These are phyloP conservation scores for Vickermania ingenoplastis DNA, from an alignment of 208 protist genomes.

Conservation along the genomic window DNA sequence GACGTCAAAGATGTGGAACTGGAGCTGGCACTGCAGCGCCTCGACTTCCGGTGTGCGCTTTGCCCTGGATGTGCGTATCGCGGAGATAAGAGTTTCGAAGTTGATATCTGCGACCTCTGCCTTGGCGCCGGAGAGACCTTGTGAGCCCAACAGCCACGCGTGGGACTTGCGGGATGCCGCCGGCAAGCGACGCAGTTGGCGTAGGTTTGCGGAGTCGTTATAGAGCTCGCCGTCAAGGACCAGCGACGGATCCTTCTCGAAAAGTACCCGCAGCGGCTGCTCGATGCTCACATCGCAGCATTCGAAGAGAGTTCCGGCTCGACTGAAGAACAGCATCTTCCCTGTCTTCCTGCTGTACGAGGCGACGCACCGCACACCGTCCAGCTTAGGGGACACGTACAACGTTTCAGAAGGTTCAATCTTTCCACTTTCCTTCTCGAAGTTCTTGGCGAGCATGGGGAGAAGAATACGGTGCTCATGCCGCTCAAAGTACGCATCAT, in stretches of 20 bases:
- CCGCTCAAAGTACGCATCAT: constrained; percentile 46
- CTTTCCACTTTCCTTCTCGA: constrained; percentile 41
- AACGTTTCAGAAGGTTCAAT: constrained; percentile 43
- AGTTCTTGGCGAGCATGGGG: constrained; percentile 85
- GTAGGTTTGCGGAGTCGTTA: constrained; percentile 47
- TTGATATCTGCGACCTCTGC: constrained; percentile 20
- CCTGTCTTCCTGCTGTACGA: constrained; percentile 44
- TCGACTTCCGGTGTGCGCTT: constrained; percentile 36
- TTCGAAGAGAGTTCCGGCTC: constrained; percentile 78
- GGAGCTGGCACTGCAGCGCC: constrained; percentile 50
- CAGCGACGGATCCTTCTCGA: constrained; percentile 55
- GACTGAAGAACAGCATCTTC: constrained; percentile 68
- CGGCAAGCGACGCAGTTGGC: constrained; percentile 2
- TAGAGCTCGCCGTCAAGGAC: constrained; percentile 88
- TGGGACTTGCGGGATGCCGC: background rate
- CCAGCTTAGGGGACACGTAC: constrained; percentile 80
- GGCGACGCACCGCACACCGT: constrained; percentile 83
- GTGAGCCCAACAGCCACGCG: background rate
- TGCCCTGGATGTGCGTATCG: constrained; percentile 64
- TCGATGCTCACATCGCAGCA: constrained; percentile 72
- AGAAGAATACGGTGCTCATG: constrained; percentile 60
- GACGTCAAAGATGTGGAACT: constrained; percentile 85
- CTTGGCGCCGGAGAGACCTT: background rate
- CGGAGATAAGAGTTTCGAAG: constrained; percentile 69
- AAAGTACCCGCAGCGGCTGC: constrained; percentile 41